Conservation (phyloP, 495 filamentous ascomycete species). For the Lasiosphaeriaceae sp. region DNA sequence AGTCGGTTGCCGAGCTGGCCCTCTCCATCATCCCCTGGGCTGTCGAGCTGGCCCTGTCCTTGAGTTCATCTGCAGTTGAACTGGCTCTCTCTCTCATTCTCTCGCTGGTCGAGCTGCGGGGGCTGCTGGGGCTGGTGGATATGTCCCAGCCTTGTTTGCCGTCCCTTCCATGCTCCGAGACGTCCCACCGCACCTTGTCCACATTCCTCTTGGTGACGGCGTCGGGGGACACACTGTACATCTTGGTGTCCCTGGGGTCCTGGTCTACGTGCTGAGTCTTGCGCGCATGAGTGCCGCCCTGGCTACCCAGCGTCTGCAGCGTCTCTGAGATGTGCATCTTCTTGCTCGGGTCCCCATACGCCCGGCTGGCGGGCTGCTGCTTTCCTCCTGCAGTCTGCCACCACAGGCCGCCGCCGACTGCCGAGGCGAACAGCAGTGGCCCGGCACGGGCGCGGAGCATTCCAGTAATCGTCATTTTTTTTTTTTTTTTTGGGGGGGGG, state of each 20-base stretch:
- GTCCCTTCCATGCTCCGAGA: neutral
- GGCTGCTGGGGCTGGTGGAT: too few species aligned
- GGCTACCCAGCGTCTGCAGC: constrained; percentile 10
- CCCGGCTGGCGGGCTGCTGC: constrained; percentile 18
- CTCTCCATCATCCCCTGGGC: too few species aligned
- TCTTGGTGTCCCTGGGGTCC: constrained; percentile 15
- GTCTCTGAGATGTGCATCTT: constrained; percentile 13
- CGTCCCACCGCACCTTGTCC: constrained; percentile 5
- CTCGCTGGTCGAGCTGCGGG: too few species aligned
- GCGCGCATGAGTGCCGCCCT: constrained; percentile 16
- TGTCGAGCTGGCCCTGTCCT: too few species aligned
- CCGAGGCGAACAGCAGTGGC: constrained; percentile 13
- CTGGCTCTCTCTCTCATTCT: too few species aligned
- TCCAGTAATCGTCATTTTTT: neutral
- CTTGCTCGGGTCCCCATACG: neutral
- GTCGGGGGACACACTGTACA: constrained; percentile 1
- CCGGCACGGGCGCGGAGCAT: constrained; percentile 16
- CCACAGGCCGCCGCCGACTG: constrained; percentile 14
- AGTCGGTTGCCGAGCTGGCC: too few species aligned
- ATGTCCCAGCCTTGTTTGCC: too few species aligned
- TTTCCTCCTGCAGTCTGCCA: constrained; percentile 23
- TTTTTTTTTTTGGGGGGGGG: neutral
- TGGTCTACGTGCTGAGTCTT: neutral
- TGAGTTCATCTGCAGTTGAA: too few species aligned
- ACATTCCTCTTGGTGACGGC: constrained; percentile 14